Evolutionary conservation across 495 filamentous ascomycete genomes (phyloP).

Genomic region (Xylaria castorea): DNA sequence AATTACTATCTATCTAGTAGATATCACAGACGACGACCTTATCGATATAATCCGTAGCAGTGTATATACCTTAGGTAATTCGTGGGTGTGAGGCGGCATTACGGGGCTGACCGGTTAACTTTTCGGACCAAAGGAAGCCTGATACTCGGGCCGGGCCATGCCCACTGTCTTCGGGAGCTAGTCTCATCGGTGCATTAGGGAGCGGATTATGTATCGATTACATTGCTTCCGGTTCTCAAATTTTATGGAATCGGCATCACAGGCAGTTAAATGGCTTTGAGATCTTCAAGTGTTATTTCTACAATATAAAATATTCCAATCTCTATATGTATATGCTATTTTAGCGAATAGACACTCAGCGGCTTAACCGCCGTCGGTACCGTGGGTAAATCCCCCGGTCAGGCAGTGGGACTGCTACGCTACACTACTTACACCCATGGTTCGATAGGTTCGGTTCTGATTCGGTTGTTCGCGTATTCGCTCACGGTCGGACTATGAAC

Average conservation of each 20-base stretch:
- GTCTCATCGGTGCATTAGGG: conserved; percentile 12
- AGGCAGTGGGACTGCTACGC: conserved; percentile 21
- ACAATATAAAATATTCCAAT: background rate
- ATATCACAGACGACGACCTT: background rate
- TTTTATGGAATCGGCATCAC: background rate
- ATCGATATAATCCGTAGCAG: background rate
- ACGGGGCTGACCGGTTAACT: conserved; percentile 21
- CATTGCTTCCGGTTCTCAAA: background rate
- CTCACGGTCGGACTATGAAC: conserved; percentile 3
- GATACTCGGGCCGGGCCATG: conserved; percentile 19
- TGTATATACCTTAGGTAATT: background rate
- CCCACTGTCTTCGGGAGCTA: background rate
- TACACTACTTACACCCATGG: conserved; percentile 7
- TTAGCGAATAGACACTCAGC: background rate
- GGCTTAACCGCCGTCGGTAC: conserved; percentile 2
- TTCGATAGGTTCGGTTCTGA: conserved; percentile 22
- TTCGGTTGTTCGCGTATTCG: conserved; percentile 17
- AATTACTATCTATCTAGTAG: background rate
- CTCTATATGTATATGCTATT: background rate
- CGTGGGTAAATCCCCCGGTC: conserved; percentile 5
- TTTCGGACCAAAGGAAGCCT: conserved; percentile 25
- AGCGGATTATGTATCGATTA: background rate
- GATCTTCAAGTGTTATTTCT: background rate
- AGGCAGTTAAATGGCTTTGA: background rate
- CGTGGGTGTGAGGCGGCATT: background rate